Conservation (phyloP, 768 basidiomycete genomes). For the Boletus subparvulus region DNA sequence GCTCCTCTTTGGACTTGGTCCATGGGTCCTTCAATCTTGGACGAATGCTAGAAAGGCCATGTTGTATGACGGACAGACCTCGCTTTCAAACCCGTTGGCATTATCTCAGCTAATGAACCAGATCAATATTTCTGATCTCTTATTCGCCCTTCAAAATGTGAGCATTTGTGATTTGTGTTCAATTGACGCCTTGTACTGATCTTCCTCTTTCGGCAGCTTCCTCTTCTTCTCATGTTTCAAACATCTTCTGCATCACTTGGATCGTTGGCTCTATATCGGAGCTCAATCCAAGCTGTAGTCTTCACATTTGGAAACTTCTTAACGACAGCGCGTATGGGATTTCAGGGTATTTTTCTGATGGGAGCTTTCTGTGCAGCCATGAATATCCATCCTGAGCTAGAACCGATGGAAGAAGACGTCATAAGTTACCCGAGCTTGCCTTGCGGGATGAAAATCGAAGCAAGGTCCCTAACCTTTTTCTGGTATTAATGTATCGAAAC, state of each 20-base stretch:
- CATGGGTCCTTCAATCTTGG: conserved; percentile 85
- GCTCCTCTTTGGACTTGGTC: conserved; percentile 75
- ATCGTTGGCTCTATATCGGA: conserved; percentile 78
- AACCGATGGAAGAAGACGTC: conserved; percentile 55
- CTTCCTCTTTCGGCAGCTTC: conserved; percentile 49
- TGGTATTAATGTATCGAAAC: conserved; percentile 6
- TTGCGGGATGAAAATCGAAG: conserved; percentile 69
- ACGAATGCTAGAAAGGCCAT: conserved; percentile 59
- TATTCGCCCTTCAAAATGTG: conserved; percentile 70
- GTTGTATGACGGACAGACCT: conserved; percentile 53
- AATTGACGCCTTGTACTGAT: conserved; percentile 12
- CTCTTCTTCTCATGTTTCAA: conserved; percentile 70
- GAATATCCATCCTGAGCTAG: conserved; percentile 64
- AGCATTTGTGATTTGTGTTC: conserved; percentile 26
- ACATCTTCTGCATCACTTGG: conserved; percentile 74
- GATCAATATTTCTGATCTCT: conserved; percentile 61
- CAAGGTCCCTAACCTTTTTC: conserved; percentile 47
- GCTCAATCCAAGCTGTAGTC: conserved; percentile 70
- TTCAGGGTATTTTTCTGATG: conserved; percentile 84
- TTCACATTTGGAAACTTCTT: conserved; percentile 62
- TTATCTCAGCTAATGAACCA: conserved; percentile 50
- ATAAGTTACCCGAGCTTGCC: conserved; percentile 47
- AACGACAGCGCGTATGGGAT: conserved; percentile 69
- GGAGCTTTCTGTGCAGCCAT: conserved; percentile 81
- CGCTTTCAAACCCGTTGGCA: conserved; percentile 36